Base-by-base conservation (phyloP, 164 flowering plant genomes). In the Sextonia rubra region DNA sequence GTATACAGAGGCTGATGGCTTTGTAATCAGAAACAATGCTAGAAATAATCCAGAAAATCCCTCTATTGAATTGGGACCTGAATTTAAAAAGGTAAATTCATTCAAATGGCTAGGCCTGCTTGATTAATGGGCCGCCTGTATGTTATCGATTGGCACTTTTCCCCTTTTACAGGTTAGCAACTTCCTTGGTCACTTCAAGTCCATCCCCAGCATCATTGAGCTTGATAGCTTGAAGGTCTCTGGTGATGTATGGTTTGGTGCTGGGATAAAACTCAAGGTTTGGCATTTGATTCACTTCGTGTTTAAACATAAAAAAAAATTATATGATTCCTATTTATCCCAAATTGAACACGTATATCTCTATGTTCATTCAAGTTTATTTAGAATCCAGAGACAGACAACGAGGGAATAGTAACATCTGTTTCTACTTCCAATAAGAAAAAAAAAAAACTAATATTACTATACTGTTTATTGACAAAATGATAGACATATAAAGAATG, bases 211-310 rank as follows among this genome's bases (percentile, higher is more conserved):
- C 78, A 89, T 94, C 74, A 71, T 92, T 80, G 95, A 81, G 67
- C 93, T 92, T 47, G 95, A 94, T 78, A 88, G 89, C 84, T 82
- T 94, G 77, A 91, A 90, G 83, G 98, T 94, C 75, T 22, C 86
- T 37, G 98, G 97, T 65, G 98, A 94, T 85, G 97, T 92, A 3
- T 94, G 91, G 95, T 94, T 94, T 81, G 98, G 98, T 64, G 74
- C 90, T 77, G 82, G 79, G 24, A 71, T 91, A 63, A 78, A 73
- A 68, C 91, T 94, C 64, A 91, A 92, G 98, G 98, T 94, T 89
- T 15, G 23, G 15, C 18, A 64, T 27, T 5, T 20, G 27, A 29
- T 29, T 27, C 18, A 29, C 22, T 29, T 25, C 67, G 18, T 29
- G 14, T 64, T 17, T 7, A 7, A 18, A 58, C 8, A 58, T 15